Evolutionary conservation across 2,329 filamentous ascomycete species (phyloP).

Genomic region (Venturia oleaginea): DNA sequence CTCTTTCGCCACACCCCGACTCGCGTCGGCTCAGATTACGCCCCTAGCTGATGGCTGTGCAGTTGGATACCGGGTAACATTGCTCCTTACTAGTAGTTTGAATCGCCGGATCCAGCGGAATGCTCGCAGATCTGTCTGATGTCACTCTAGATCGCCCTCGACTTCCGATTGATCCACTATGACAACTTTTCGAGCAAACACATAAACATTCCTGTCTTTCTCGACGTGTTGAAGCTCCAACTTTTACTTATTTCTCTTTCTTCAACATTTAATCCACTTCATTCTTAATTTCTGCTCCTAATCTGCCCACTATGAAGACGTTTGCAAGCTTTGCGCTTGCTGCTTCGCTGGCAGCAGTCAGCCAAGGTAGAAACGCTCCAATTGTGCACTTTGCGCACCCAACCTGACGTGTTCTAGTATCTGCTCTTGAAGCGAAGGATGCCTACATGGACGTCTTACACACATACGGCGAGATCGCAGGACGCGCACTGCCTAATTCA

Average conservation of each 20-base stretch:
- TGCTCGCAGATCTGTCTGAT: neutral
- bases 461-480: neutral
- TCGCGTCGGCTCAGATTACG: neutral
- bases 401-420: neutral
- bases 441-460: neutral
- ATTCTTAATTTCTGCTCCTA: no score
- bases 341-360: neutral
- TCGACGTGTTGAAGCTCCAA: neutral
- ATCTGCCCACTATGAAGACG: neutral
- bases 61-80: neutral
- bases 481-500: constrained; percentile 6
- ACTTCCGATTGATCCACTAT: neutral
- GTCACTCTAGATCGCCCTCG: neutral
- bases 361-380: neutral
- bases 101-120: neutral
- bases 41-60: neutral
- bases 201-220: neutral
- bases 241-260: neutral
- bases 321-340: neutral
- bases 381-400: neutral
- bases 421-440: neutral
- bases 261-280: neutral
- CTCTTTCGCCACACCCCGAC: neutral
- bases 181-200: neutral
- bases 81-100: no score